These are phyloP conservation scores for Anethum foeniculum DNA, from an alignment of 140 eudicot species.

Conservation along the genomic window DNA sequence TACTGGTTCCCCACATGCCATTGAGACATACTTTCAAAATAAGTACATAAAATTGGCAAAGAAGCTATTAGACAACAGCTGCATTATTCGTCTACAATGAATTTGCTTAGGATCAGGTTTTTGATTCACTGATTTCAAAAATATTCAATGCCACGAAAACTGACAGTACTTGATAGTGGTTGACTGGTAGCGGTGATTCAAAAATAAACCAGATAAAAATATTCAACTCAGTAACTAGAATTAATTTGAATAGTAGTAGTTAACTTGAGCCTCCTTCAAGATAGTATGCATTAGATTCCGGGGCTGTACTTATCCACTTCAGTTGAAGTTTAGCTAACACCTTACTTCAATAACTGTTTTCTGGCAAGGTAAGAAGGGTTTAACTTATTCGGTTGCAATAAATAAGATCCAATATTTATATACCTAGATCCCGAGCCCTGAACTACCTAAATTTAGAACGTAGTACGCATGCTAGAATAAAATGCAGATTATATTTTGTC, in stretches of 20 bases:
- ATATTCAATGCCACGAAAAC: not conserved
- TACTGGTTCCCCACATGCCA: not conserved
- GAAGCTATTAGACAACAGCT: not conserved
- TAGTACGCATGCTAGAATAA: not conserved
- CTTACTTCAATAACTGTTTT: not conserved
- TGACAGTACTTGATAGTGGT: not conserved
- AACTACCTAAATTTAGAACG: not conserved
- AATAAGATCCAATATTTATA: not conserved
- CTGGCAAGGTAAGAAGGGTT: not conserved
- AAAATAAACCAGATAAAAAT: not conserved
- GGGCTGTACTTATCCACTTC: not conserved
- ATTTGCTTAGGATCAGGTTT: not conserved
- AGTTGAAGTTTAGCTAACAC: not conserved
- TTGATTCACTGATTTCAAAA: not conserved
- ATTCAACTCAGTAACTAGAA: not conserved
- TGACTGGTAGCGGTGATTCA: not conserved
- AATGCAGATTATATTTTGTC: not conserved
- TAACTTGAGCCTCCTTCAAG: not conserved
- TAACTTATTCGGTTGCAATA: constrained; percentile 1
- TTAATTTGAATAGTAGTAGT: not conserved
- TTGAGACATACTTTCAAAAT: not conserved
- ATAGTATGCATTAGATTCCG: not conserved
- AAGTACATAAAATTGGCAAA: not conserved
- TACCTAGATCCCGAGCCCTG: not conserved
- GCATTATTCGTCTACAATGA: not conserved